Evolutionary conservation across 1,284 basidiomycete species (phyloP).

Genomic region (Leccinum angustisporum): DNA sequence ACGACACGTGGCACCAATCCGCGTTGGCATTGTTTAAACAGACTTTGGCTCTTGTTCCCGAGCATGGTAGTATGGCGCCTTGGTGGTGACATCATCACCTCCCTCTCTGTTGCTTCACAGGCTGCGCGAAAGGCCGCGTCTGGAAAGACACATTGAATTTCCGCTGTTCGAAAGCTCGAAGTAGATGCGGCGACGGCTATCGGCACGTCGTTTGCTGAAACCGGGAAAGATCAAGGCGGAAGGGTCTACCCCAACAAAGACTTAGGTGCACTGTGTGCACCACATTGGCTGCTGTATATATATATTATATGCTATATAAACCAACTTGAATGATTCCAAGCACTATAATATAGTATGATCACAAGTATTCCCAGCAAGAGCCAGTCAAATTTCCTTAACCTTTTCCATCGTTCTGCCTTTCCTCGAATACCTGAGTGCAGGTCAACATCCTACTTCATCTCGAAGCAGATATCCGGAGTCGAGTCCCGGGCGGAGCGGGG

Average conservation of each 20-base stretch:
- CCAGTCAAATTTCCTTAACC: not conserved
- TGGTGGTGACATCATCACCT: constrained; percentile 53
- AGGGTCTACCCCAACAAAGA: not conserved
- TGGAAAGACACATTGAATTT: constrained; percentile 24
- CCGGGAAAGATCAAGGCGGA: not conserved
- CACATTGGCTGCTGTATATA: not conserved
- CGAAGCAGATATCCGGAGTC: not conserved
- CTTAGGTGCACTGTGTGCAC: not conserved
- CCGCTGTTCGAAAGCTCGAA: not conserved
- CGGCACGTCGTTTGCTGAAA: not conserved
- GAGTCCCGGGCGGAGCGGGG: not conserved
- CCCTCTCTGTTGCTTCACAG: constrained; percentile 42
- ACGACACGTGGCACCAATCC: not conserved
- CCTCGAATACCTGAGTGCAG: not conserved
- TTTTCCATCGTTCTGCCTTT: not conserved
- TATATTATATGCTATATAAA: not conserved
- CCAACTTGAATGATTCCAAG: not conserved
- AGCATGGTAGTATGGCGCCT: constrained; percentile 54
- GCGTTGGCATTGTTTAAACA: constrained; percentile 25
- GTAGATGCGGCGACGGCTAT: not conserved
- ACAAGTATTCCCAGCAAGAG: not conserved
- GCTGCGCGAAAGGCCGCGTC: constrained; percentile 10
- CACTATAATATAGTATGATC: not conserved
- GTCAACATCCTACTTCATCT: not conserved
- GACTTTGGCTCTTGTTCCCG: constrained; percentile 75